Conservation (phyloP, 306 rosid species). For the Prunus campanulata region DNA sequence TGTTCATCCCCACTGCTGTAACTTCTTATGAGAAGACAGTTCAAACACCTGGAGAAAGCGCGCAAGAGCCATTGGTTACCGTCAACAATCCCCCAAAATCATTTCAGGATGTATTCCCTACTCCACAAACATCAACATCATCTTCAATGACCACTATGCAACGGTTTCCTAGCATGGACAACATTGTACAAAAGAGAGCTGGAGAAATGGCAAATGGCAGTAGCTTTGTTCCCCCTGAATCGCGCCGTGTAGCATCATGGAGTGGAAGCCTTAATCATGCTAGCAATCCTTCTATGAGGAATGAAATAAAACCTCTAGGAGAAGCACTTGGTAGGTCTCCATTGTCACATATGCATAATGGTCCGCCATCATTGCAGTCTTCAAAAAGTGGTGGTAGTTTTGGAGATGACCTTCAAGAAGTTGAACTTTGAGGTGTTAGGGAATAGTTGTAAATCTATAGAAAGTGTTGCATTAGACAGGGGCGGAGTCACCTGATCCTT, state of each 20-base stretch:
- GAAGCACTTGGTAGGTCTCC: conserved; percentile 41
- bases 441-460: conserved; percentile 1
- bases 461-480: neutral
- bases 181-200: conserved; percentile 31
- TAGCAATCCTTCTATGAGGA: conserved; percentile 25
- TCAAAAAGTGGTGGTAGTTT: conserved; percentile 36
- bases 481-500: neutral
- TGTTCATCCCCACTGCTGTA: conserved; percentile 59
- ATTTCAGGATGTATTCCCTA: conserved; percentile 20
- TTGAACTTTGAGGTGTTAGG: conserved; percentile 47
- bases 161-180: conserved; percentile 56
- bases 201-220: conserved; percentile 22
- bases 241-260: conserved; percentile 73
- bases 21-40: conserved; percentile 36
- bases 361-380: conserved; percentile 22
- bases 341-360: conserved; percentile 29
- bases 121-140: conserved; percentile 16
- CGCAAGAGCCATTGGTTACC: conserved; percentile 31
- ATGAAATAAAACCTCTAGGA: conserved; percentile 40
- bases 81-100: conserved; percentile 9
- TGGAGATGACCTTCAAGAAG: conserved; percentile 70
- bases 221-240: conserved; percentile 25
- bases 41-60: conserved; percentile 37
- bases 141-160: conserved; percentile 22
- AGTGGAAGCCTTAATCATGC: conserved; percentile 45